phyloP scores from a whole-genome alignment of 306 rosid species.

The Medicago truncatula region DNA sequence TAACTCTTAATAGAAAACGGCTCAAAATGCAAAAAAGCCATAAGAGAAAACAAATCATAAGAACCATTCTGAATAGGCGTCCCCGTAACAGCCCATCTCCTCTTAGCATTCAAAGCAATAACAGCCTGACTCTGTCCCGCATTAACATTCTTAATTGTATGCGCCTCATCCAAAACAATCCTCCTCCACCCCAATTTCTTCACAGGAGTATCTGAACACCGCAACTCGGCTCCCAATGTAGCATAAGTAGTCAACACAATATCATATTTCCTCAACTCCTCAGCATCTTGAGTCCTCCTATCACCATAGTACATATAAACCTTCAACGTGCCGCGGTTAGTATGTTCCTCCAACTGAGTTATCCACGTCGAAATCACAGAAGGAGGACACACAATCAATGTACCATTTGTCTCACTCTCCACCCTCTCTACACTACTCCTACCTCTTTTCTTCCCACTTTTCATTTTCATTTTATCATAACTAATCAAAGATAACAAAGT shows the following conservation, averaged over 20 bases:
- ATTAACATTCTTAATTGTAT: conserved; percentile 64
- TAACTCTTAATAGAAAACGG: conserved; percentile 72
- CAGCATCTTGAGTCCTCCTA: conserved; percentile 55
- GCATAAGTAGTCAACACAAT: conserved; percentile 77
- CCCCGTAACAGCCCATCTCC: conserved; percentile 90
- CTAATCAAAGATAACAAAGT: conserved; percentile 73
- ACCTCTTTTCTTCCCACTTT: conserved; percentile 35
- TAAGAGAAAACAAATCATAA: conserved; percentile 75
- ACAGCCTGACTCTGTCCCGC: conserved; percentile 65
- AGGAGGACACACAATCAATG: conserved; percentile 83
- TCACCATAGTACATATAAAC: conserved; percentile 76
- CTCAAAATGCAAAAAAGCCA: conserved; percentile 74
- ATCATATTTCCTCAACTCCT: conserved; percentile 66
- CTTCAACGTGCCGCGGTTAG: conserved; percentile 57
- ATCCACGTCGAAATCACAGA: conserved; percentile 81
- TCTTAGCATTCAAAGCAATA: conserved; percentile 50
- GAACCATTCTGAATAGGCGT: conserved; percentile 80
- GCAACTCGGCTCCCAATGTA: conserved; percentile 56
- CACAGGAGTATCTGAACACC: conserved; percentile 37
- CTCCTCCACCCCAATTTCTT: conserved; percentile 73
- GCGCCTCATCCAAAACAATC: conserved; percentile 84
- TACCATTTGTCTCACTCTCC: neutral
- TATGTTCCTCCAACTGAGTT: conserved; percentile 67
- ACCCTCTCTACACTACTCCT: conserved; percentile 12
- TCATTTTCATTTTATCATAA: conserved; percentile 48